Evolutionary conservation across 148 eudicot genomes (phyloP).

Genomic region (Rhododendron kiyosumense): DNA sequence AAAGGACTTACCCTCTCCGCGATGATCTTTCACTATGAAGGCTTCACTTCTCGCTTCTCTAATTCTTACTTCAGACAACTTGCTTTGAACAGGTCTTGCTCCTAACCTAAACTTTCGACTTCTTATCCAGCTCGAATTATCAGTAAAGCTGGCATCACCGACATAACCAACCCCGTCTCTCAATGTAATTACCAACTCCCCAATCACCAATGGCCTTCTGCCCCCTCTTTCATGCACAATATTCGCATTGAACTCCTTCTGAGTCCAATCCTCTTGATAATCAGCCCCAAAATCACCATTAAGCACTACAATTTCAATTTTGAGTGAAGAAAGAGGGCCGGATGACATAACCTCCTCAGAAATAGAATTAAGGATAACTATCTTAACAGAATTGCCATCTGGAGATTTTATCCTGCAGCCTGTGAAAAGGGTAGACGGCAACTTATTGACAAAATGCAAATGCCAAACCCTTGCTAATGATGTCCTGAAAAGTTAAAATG

Average conservation of each 20-base stretch:
- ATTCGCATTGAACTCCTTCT: conserved; percentile 33
- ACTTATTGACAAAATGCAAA: conserved; percentile 40
- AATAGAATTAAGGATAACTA: conserved; percentile 44
- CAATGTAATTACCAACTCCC: conserved; percentile 33
- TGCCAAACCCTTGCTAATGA: conserved; percentile 36
- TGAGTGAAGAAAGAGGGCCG: conserved; percentile 47
- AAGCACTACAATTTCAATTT: conserved; percentile 47
- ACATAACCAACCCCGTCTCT: conserved; percentile 57
- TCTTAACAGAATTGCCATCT: conserved; percentile 30
- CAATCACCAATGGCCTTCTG: conserved; percentile 66
- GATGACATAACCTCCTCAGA: conserved; percentile 31
- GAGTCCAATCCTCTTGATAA: conserved; percentile 57
- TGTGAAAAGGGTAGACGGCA: conserved; percentile 54
- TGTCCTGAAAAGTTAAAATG: conserved; percentile 19
- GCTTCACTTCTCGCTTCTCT: conserved; percentile 74
- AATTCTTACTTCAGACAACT: conserved; percentile 30
- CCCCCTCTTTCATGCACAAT: conserved; percentile 63
- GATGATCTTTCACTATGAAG: conserved; percentile 77
- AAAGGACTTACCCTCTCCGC: conserved; percentile 70
- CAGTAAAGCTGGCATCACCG: conserved; percentile 48
- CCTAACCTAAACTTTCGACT: conserved; percentile 55
- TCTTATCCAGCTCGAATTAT: conserved; percentile 59
- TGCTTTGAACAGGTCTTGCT: conserved; percentile 32
- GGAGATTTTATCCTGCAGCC: conserved; percentile 41
- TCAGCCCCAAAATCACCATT: conserved; percentile 55